These are phyloP conservation scores for Alnus rubra DNA, from an alignment of 306 rosid species.

Conservation along the genomic window DNA sequence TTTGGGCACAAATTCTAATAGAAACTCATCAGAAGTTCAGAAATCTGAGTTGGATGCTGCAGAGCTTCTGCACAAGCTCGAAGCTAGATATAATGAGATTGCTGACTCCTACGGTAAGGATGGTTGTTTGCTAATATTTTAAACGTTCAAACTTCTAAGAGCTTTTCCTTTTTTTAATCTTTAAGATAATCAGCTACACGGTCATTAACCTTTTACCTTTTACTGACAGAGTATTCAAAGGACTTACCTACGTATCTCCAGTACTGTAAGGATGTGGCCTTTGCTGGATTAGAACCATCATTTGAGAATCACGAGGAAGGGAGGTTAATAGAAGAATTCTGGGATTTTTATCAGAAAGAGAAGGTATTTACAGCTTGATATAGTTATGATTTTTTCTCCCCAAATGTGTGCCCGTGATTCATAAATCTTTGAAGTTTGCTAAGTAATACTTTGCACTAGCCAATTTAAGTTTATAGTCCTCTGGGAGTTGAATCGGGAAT, in stretches of 20 bases:
- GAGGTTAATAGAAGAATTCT: constrained; percentile 49
- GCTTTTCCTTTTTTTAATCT: constrained; percentile 11
- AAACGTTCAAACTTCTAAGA: background rate
- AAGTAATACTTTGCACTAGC: background rate
- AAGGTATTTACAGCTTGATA: constrained; percentile 47
- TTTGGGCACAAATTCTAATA: constrained; percentile 22
- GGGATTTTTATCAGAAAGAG: constrained; percentile 60
- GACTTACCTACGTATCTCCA: constrained; percentile 76
- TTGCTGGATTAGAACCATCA: constrained; percentile 69
- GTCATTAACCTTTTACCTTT: constrained; percentile 14
- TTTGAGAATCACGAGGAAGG: constrained; percentile 66
- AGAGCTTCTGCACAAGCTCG: constrained; percentile 60
- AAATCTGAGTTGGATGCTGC: constrained; percentile 46
- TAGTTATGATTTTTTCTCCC: constrained; percentile 5
- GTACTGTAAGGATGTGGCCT: constrained; percentile 72
- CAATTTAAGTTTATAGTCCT: background rate
- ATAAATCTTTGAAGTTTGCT: constrained; percentile 13
- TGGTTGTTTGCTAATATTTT: constrained; percentile 21
- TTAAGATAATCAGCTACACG: background rate
- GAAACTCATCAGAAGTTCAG: constrained; percentile 30
- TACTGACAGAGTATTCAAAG: constrained; percentile 63
- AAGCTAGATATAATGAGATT: constrained; percentile 55
- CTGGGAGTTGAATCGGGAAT: background rate
- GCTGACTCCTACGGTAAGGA: constrained; percentile 50
- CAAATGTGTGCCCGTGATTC: constrained; percentile 10